Evolutionary conservation across 2,329 filamentous ascomycete species (phyloP), one percentile per base, ranked within the genome.

Genomic region (Nemania diffusa): DNA sequence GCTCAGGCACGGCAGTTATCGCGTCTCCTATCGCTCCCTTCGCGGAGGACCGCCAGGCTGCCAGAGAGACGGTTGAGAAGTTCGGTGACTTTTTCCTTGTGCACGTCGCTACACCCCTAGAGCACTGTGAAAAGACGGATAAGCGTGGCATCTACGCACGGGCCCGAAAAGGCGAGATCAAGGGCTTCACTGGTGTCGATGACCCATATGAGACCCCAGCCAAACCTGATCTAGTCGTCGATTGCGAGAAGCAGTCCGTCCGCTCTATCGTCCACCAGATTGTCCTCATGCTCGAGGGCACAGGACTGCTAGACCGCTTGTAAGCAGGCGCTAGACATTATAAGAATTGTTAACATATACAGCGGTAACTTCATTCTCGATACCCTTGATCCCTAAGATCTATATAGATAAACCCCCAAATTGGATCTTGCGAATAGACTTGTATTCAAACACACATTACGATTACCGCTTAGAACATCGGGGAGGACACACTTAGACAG

Each of bases 131-230:
- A 87, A 93, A 92, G 88, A 97, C 93, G 32, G 96, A 99, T 82
- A 94, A 93, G 85, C 88, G 91, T 69, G 96, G 96, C 67, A 90
- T 97, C 78, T 99, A 98, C 82, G 87, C 87, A 72, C 88, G 89
- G 79, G 96, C 96, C 46, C 88, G 96, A 70, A 87, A 85, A 22
- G 96, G 96, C 65, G 92, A 97, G 84, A 97, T 99, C 82, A 96
- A 94, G 89, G 94, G 94, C 71, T 99, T 99, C 87, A 99, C 96
- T 7, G 96, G 96, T 76, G 94, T 99, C 64, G 95, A 98, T 79
- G 95, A 98, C 84, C 94, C 96, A 56, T 99, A 99, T 79, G 96
- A 99, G 89, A 78, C 81, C 24, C 96, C 96, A 9, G 76, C 82
- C 73, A 94, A 95, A 82, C 88, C 94, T 34, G 90, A 98, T 79